Base-by-base conservation (phyloP, 495 filamentous ascomycete species). In the Echria macrotheca region DNA sequence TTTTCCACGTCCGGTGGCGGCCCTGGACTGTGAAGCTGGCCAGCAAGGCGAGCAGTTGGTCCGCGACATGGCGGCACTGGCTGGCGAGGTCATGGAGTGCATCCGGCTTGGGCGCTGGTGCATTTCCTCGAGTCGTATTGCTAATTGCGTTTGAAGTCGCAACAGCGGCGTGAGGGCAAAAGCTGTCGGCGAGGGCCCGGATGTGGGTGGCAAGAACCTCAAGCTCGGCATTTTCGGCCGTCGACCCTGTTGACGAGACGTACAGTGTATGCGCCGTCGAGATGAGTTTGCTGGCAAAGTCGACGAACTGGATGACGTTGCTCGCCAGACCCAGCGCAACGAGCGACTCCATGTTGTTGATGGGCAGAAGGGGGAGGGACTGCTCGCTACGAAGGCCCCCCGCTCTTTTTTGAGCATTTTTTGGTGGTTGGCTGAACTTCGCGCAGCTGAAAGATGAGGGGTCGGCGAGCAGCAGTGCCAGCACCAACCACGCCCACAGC, bases 1-100 rank as follows among this genome's bases (percentile, higher is more conserved):
- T 47, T 28, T 47, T 47, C 44, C 44, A 47, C 21, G 12, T 35
- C 29, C 14, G 33, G 28, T 36, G 39, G 6, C 15, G 22, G 11
- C 22, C 39, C 19, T 23, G 11, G 6, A 42, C 39, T 6, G 15
- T 15, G 35, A 38, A 38, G 35, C 35, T 38, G 35, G 7, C 17
- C 7, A 38, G 35, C 7, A 38, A 15, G 7, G 14, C 7, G 14
- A 42, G 19, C 14, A 44, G 22, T 24, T 44, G 22, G 15, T 44
- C 41, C 3, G 41, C 19, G 11, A 44, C 41, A 6, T 14, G 5
- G 11, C 24, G 22, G 21, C 41, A 44, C 18, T 44, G 41, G 3
- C 12, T 9, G 25, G 15, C 17, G 4, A 44, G 41, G 5, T 26
- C 22, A 4, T 18, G 41, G 17, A 44, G 24, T n/a, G 10, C 5